Percentiles rank a stretch among this genome's conserved stretches.
These are phyloP conservation scores for Nemophila menziesii DNA, from an alignment of 257 asterid genomes.

Conservation along the genomic window DNA sequence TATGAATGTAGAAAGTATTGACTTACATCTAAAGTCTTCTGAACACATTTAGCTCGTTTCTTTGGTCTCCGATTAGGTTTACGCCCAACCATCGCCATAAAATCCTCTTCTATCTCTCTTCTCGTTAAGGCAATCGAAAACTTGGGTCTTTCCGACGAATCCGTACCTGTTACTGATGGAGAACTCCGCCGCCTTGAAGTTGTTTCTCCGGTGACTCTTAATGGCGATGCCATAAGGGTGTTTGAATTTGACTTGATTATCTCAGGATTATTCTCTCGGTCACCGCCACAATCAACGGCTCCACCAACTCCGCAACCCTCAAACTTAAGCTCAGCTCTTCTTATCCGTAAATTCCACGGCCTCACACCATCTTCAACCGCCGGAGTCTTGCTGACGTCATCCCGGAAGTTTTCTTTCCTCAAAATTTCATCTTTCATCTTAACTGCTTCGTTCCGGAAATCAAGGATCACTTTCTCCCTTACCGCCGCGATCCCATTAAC, in stretches of 20 bases:
- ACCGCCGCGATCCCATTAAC: constrained; percentile 58
- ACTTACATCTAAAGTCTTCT: constrained; percentile 69
- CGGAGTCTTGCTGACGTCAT: background rate
- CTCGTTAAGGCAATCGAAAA: constrained; percentile 55
- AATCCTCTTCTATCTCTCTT: constrained; percentile 65
- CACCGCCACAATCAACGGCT: too few species aligned
- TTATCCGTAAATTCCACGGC: constrained; percentile 78
- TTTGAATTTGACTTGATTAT: too few species aligned
- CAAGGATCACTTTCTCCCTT: constrained; percentile 66
- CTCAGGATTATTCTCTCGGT: too few species aligned
- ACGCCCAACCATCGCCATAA: constrained; percentile 49
- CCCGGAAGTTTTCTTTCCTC: constrained; percentile 20
- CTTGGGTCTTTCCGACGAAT: constrained; percentile 42
- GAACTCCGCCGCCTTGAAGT: constrained; percentile 27
- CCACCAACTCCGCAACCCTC: background rate
- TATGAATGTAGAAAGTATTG: background rate
- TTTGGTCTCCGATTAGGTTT: constrained; percentile 83
- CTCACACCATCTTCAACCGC: constrained; percentile 15
- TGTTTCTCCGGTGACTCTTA: constrained; percentile 15
- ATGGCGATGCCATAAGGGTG: too few species aligned
- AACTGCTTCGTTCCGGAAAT: constrained; percentile 73
- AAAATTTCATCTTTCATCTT: constrained; percentile 61
- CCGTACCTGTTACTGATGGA: constrained; percentile 19
- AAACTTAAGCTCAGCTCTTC: constrained; percentile 49
- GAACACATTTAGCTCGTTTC: constrained; percentile 49